Percentiles rank a stretch among this genome's conserved stretches.
phyloP scores from a whole-genome alignment of 1,284 basidiomycete genomes.

The Fomitopsis palustris region DNA sequence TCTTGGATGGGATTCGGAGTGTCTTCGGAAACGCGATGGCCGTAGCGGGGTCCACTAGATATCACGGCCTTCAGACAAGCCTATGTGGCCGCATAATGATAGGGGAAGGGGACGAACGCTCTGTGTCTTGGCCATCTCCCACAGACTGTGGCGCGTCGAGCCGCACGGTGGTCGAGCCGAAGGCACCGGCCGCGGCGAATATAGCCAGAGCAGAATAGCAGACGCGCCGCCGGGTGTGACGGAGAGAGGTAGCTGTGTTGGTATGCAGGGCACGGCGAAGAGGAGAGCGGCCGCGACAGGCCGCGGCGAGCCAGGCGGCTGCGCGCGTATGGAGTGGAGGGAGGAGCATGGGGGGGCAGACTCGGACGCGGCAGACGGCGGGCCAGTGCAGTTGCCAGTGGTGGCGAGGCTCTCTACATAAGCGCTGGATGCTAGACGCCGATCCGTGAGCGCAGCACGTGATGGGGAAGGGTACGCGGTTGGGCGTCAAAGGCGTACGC shows the following conservation, averaged over 20 bases:
- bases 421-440: neutral
- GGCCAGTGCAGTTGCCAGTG: too few species aligned
- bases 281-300: conserved; percentile 4
- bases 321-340: neutral
- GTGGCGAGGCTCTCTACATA: too few species aligned
- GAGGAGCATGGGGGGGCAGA: neutral
- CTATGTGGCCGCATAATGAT: neutral
- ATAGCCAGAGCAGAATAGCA: conserved; percentile 34
- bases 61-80: neutral
- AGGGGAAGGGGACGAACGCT: conserved; percentile 12
- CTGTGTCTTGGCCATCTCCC: conserved; percentile 20
- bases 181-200: conserved; percentile 27
- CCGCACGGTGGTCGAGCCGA: conserved; percentile 28
- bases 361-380: neutral
- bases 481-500: conserved; percentile 1
- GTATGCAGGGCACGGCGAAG: conserved; percentile 10
- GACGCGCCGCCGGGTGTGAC: conserved; percentile 17
- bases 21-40: conserved; percentile 68
- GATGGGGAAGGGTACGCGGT: neutral
- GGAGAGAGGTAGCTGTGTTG: neutral
- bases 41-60: conserved; percentile 65
- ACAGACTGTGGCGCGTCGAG: conserved; percentile 32
- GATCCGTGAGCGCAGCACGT: neutral
- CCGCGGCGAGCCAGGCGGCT: conserved; percentile 6
- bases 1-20: conserved; percentile 57